Evolutionary conservation across 129 eudicot species (phyloP), one percentile per base, ranked within the genome.

Genomic region (Chrysanthemum seticuspe): DNA sequence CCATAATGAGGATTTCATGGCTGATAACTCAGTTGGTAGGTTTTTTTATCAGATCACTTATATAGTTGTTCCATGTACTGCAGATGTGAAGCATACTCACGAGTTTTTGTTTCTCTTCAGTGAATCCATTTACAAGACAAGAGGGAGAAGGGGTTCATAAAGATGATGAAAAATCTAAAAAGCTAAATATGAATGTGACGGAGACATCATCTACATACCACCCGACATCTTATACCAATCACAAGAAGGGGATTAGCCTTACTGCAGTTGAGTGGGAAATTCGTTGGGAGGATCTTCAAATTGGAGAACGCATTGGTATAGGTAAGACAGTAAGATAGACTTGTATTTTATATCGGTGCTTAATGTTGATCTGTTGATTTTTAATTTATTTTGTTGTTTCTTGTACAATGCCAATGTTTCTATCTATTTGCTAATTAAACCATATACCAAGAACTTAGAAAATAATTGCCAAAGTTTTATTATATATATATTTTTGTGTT

Each of bases 271-370:
- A 89, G 55, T 89, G 91, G 89, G 96, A 92, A 77, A 92, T 92
- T 73, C 83, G 74, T 19, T 92, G 98, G 98, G 98, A 89, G 79
- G 91, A 89, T 85, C 96, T 89, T 58, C 95, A 85, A 73, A 82
- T 89, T 68, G 92, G 90, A 68, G 96, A 87, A 62, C 95, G 89
- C 62, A 87, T 93, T 86, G 97, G 96, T 61, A 92, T 92, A 68
- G 98, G 98, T 92, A 83, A 77, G 83, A 40, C 10, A 40, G 47
- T 40, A 40, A 40, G 10, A 31, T 10, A 18, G 47, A 55, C 47
- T 40, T 40, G 47, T 40, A 40, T 40, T 40, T 40, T 7, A 40
- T 6, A 7, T 40, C 10, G 10, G 47, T 40, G 47, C 47, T 40
- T 40, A 40, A 40, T 40, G 47, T 40, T 40, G 10, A 40, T 40